Percentiles rank a stretch among this genome's conserved stretches.
Conservation (phyloP, 495 filamentous ascomycete genomes). For the Clavariopsis aquatica region DNA sequence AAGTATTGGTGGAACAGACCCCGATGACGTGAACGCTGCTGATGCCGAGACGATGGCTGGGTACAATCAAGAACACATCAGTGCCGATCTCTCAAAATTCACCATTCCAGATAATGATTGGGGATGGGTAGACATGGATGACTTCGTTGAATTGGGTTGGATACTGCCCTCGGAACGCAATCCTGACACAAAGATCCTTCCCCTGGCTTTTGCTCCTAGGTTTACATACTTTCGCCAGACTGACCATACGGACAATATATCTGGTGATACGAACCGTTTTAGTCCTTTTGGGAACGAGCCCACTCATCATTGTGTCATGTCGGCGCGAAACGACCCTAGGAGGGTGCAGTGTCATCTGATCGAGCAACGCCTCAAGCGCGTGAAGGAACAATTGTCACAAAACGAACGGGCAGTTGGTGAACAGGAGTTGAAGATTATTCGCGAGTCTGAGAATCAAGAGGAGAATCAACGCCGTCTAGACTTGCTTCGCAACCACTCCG, state of each 20-base stretch:
- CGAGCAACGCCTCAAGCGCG: slow-evolving; percentile 71
- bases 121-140: slow-evolving; percentile 98
- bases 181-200: slow-evolving; percentile 89
- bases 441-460: slow-evolving; percentile 50
- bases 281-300: slow-evolving; percentile 90
- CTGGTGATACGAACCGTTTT: slow-evolving; percentile 67
- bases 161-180: slow-evolving; percentile 87
- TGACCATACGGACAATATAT: slow-evolving; percentile 73
- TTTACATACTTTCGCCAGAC: slow-evolving; percentile 98
- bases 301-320: slow-evolving; percentile 94
- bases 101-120: slow-evolving; percentile 92
- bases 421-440: slow-evolving; percentile 46
- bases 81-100: slow-evolving; percentile 81
- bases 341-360: slow-evolving; percentile 86
- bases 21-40: slow-evolving; percentile 66
- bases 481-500: slow-evolving; percentile 66
- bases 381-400: slow-evolving; percentile 72
- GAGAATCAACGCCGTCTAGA: slow-evolving; percentile 64
- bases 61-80: slow-evolving; percentile 55
- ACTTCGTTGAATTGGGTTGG: slow-evolving; percentile 98
- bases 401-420: slow-evolving; percentile 58
- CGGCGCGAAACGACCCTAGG: slow-evolving; percentile 83
- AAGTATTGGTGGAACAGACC: slow-evolving; percentile 71
- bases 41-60: slow-evolving; percentile 58
- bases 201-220: slow-evolving; percentile 84